Conservation (phyloP, 2,329 filamentous ascomycete species). For the Coniosporium tulheliwenetii region DNA sequence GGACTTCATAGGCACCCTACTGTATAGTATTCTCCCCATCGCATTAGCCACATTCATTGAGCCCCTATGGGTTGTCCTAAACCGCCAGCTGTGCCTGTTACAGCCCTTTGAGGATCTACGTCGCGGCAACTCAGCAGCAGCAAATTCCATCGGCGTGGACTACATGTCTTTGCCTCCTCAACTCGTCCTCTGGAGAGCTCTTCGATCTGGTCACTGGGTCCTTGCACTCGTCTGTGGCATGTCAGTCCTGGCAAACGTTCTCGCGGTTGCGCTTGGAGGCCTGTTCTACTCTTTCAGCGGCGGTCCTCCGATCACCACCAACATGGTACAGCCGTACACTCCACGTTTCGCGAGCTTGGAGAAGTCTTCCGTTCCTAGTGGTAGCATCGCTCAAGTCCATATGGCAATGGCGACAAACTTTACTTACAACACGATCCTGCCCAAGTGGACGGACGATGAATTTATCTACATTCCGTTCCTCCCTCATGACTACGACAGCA, state of each 20-base stretch:
- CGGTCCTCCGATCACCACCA: too few species aligned
- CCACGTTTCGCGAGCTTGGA: too few species aligned
- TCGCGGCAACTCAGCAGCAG: slow-evolving; percentile 18
- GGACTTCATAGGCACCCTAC: slow-evolving; percentile 17
- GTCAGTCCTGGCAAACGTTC: slow-evolving; percentile 34
- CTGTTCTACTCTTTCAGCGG: slow-evolving; percentile 24
- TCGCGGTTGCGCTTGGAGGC: slow-evolving; percentile 36
- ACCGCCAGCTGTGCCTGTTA: slow-evolving; percentile 35
- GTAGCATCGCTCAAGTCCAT: too few species aligned
- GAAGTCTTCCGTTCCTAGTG: too few species aligned
- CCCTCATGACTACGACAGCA: too few species aligned
- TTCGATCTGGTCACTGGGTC: slow-evolving; percentile 28
- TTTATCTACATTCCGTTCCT: slow-evolving; percentile 34
- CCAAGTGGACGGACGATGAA: slow-evolving; percentile 31
- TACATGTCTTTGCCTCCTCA: slow-evolving; percentile 43
- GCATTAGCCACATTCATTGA: slow-evolving; percentile 40
- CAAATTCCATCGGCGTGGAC: slow-evolving; percentile 22
- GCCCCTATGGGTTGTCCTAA: slow-evolving; percentile 40
- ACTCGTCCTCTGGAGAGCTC: slow-evolving; percentile 29
- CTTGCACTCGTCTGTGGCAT: slow-evolving; percentile 32
- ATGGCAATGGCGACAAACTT: slow-evolving; percentile 21
- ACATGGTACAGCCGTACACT: too few species aligned
- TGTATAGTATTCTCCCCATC: slow-evolving; percentile 38
- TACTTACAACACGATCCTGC: slow-evolving; percentile 25
- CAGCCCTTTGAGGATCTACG: slow-evolving; percentile 38